A percentile compares a stretch with the other conserved stretches of the same genome.
Evolutionary conservation across 2,329 filamentous ascomycete species (phyloP).

Genomic region (Microascus cirrosus): DNA sequence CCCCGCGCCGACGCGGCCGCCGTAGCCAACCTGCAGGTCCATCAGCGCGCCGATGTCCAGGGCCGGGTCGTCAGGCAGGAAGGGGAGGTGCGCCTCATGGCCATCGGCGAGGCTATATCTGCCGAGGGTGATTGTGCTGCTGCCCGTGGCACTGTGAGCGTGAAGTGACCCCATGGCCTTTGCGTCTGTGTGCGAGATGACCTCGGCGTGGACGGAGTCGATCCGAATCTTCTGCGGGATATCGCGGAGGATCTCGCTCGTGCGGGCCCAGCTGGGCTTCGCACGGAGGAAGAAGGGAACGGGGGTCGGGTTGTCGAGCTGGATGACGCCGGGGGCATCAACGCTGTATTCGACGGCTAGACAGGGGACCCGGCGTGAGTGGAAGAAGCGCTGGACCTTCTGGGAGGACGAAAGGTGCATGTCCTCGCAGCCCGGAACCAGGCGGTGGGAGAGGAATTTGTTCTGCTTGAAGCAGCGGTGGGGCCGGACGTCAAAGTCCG

Average conservation of each 20-base stretch:
- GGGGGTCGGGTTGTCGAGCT: conserved; percentile 13
- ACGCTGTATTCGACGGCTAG: conserved; percentile 15
- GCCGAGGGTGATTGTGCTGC: conserved; percentile 3
- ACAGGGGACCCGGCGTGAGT: conserved; percentile 18
- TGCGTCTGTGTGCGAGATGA: conserved; percentile 8
- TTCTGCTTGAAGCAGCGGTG: neutral
- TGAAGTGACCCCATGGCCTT: conserved; percentile 6
- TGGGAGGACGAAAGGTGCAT: conserved; percentile 18
- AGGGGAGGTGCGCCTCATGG: conserved; percentile 1
- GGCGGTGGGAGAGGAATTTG: conserved; percentile 11
- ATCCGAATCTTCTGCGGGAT: conserved; percentile 9
- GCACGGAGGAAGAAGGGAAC: conserved; percentile 13
- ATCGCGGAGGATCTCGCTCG: conserved; percentile 8
- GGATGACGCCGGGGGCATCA: conserved; percentile 15
- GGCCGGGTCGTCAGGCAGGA: neutral
- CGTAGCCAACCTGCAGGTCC: neutral
- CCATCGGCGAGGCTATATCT: neutral
- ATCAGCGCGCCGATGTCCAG: conserved; percentile 6
- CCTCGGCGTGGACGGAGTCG: conserved; percentile 6
- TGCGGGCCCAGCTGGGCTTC: conserved; percentile 6
- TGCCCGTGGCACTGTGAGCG: neutral
- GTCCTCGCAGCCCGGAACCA: conserved; percentile 19
- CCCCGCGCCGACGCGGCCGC: neutral
- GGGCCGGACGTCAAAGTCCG: conserved; percentile 6
- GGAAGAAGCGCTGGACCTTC: conserved; percentile 18